These are phyloP conservation scores for Adansonia rubrostipa DNA, from an alignment of 441 rosid species.

Conservation along the genomic window DNA sequence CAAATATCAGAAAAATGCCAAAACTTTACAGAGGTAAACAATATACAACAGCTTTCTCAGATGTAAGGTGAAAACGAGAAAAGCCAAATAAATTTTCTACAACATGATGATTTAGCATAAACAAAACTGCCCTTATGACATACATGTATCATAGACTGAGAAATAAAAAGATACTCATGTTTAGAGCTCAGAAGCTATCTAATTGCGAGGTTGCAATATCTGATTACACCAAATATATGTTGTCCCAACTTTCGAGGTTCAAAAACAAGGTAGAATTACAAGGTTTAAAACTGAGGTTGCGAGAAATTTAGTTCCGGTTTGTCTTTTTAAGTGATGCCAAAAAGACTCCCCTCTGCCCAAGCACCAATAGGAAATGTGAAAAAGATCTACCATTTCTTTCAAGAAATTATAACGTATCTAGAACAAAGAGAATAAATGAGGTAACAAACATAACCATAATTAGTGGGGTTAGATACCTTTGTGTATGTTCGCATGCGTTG, in stretches of 20 bases:
- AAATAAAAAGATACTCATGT: background rate
- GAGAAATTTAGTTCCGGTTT: background rate
- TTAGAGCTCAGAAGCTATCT: background rate
- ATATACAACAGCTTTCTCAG: background rate
- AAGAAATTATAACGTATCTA: background rate
- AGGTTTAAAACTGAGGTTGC: background rate
- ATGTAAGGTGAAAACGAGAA: background rate
- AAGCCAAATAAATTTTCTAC: background rate
- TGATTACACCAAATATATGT: background rate
- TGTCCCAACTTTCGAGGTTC: background rate
- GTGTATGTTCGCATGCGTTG: slow-evolving; percentile 94
- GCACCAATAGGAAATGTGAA: background rate
- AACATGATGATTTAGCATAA: background rate
- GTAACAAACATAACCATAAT: background rate
- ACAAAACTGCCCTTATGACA: background rate
- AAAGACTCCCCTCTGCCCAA: background rate
- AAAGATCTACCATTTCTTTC: background rate
- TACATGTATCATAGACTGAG: background rate
- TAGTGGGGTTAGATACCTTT: slow-evolving; percentile 56
- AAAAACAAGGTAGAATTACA: background rate
- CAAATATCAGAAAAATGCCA: background rate
- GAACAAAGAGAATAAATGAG: background rate
- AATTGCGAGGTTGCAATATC: background rate
- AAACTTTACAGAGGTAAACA: background rate
- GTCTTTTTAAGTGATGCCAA: background rate